phyloP scores from a whole-genome alignment of 305 asterid species.

The Fraxinus albicans region DNA sequence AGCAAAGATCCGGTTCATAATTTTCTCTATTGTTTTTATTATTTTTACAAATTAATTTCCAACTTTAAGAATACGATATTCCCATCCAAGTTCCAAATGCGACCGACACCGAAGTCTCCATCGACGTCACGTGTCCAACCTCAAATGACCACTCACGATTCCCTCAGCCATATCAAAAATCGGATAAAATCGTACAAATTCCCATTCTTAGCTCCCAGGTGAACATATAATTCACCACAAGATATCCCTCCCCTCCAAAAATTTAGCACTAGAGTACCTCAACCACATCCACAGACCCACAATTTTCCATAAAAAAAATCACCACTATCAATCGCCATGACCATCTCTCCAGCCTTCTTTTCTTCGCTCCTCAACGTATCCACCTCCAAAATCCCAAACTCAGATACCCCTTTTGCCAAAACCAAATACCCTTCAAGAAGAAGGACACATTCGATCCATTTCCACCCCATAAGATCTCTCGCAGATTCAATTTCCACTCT shows the following conservation, averaged over 20 bases:
- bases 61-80: background rate
- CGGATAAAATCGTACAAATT: background rate
- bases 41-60: too few relatives aligned
- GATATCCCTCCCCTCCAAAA: background rate
- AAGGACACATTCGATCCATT: conserved; percentile 16
- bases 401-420: conserved; percentile 38
- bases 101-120: background rate
- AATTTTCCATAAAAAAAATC: background rate
- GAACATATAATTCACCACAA: background rate
- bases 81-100: background rate
- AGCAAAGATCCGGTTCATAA: too few relatives aligned
- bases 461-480: conserved; percentile 16
- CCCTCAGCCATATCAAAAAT: background rate
- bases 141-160: background rate
- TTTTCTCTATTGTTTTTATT: too few relatives aligned
- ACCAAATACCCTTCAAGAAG: conserved; percentile 26
- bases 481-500: conserved; percentile 30
- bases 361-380: conserved; percentile 55
- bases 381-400: conserved; percentile 51
- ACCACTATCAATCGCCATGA: conserved; percentile 24
- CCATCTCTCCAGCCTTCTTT: conserved; percentile 45
- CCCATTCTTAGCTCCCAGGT: background rate
- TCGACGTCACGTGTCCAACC: background rate
- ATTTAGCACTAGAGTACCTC: background rate
- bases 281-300: background rate